Percentiles rank a stretch among this genome's conserved stretches.
Evolutionary conservation across 106 monocot species (phyloP).

Genomic region (Agapanthus africanus): DNA sequence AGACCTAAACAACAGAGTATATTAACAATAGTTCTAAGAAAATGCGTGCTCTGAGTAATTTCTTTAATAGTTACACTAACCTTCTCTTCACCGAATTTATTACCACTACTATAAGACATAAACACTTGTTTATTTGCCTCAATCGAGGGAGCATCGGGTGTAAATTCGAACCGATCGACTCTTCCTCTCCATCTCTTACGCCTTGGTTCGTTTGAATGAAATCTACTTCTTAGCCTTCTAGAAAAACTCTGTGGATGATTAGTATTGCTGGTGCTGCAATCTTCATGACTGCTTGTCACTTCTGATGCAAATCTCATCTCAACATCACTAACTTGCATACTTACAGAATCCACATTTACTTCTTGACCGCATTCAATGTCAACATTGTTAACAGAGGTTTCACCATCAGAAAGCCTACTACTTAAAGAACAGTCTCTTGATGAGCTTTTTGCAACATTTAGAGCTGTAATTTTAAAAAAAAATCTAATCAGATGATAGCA

Average conservation of each 20-base stretch:
- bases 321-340: slow-evolving; percentile 22
- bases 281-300: slow-evolving; percentile 35
- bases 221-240: slow-evolving; percentile 65
- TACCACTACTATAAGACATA: too few relatives aligned
- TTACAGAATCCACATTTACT: slow-evolving; percentile 22
- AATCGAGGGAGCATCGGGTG: too few relatives aligned
- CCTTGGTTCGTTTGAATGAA: slow-evolving; percentile 30
- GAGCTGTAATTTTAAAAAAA: not conserved
- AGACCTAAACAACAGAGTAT: slow-evolving; percentile 40
- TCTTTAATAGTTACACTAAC: too few relatives aligned
- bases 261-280: slow-evolving; percentile 74
- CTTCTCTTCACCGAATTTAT: too few relatives aligned
- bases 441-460: slow-evolving; percentile 14
- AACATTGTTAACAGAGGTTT: slow-evolving; percentile 46
- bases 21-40: too few relatives aligned
- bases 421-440: slow-evolving; percentile 26
- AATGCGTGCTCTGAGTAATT: too few relatives aligned
- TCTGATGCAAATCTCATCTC: slow-evolving; percentile 55
- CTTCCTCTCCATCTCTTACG: slow-evolving; percentile 97
- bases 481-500: not conserved
- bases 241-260: slow-evolving; percentile 29
- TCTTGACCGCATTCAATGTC: slow-evolving; percentile 26
- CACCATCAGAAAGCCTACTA: slow-evolving; percentile 37
- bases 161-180: too few relatives aligned
- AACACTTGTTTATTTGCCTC: too few relatives aligned